Evolutionary conservation across 345 rosid species (phyloP), one percentile per base, ranked within the genome.

Genomic region (Citrus cavaleriei): DNA sequence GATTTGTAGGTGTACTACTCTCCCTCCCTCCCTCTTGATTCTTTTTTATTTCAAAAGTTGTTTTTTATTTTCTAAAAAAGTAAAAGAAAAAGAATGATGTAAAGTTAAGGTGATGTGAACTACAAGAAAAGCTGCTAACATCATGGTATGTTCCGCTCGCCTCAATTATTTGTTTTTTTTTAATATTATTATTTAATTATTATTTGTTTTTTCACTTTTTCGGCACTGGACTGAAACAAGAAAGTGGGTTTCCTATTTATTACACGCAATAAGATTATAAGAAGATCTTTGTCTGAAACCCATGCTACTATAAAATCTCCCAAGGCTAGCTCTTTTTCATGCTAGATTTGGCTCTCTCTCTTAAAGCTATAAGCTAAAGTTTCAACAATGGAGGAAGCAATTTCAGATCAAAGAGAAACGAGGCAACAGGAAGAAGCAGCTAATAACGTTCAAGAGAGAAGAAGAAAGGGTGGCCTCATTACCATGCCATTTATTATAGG

Each of bases 401-500:
- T 6, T 64, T 75, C 79, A 2, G 78, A 78, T 78, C 82, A 82
- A 57, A 69, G 79, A 21, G 84, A 85, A 37, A 38, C 74, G 71
- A 77, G 61, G 35, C 67, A 57, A 37, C 86, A 67, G 42, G 86
- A 68, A 55, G 9, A 18, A 6, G n/a, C 35, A 28, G n/a, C 46
- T 66, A 4, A 25, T 21, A 7, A 59, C 9, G 10, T 54, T 64
- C 80, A 38, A 0, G 75, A 64, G 38, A 83, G 75, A 64, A 49
- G 79, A 74, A 88, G 79, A 76, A 88, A 85, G 82, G 97, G 96
- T 77, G 96, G 96, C 25, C 85, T 92, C 80, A 84, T 90, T 78
- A 89, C 96, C 72, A 88, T 90, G 92, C 96, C 96, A 4, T 92
- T 92, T 84, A 89, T 92, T 68, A 92, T 92, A 82, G 96, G 96